Conservation (phyloP, 805 yeast genomes). For the Cyberlindnera suaveolens region DNA sequence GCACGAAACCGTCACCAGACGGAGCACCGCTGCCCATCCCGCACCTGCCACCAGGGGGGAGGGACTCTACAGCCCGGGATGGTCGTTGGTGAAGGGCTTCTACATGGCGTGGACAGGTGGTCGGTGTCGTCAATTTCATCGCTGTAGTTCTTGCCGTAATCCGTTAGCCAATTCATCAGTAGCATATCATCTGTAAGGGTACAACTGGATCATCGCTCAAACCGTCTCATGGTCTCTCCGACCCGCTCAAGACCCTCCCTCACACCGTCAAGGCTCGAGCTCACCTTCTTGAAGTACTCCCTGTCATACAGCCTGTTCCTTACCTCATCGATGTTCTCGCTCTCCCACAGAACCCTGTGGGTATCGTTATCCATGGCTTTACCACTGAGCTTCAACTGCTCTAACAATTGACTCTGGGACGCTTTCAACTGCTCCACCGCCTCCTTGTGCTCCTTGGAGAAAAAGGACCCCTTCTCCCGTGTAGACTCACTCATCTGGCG, state of each 20-base stretch:
- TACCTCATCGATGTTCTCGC: conserved; percentile 26
- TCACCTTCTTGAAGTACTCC: conserved; percentile 46
- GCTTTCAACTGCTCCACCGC: conserved; percentile 9
- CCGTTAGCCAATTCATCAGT: too few relatives aligned
- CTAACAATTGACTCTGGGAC: conserved; percentile 14
- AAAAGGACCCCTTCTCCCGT: conserved; percentile 7
- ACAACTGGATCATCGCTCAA: background rate
- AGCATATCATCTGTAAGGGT: too few relatives aligned
- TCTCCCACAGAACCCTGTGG: conserved; percentile 15
- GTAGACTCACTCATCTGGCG: conserved; percentile 30
- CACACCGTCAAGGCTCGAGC: conserved; percentile 43
- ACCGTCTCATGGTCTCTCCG: conserved; percentile 33
- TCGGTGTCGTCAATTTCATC: too few relatives aligned
- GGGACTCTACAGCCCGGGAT: too few relatives aligned
- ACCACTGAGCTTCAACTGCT: conserved; percentile 19
- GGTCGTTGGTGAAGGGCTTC: too few relatives aligned
- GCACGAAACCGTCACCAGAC: conserved; percentile 9
- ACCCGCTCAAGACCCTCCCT: conserved; percentile 44
- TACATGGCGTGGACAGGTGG: too few relatives aligned
- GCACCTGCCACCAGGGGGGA: background rate
- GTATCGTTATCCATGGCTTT: conserved; percentile 7
- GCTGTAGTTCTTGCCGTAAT: too few relatives aligned
- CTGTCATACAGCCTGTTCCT: conserved; percentile 36
- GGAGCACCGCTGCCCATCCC: conserved; percentile 7
- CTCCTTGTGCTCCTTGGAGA: conserved; percentile 7